Percentiles rank a stretch among this genome's conserved stretches.
These are phyloP conservation scores for Pyronema omphalodes DNA, from an alignment of 495 filamentous ascomycete species.

Conservation along the genomic window DNA sequence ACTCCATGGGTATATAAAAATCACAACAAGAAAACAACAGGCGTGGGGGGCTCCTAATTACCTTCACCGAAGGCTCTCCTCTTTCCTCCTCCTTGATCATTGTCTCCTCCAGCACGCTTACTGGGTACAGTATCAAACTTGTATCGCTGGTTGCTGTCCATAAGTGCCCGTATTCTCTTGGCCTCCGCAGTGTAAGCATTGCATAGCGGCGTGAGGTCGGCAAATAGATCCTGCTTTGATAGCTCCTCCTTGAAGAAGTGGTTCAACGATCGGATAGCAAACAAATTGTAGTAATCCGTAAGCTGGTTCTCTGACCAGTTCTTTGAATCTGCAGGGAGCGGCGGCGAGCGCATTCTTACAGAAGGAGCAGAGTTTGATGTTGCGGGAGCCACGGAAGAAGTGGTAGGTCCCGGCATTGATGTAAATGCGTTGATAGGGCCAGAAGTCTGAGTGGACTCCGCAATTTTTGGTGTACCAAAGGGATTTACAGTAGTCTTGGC, in stretches of 20 bases:
- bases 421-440: background rate
- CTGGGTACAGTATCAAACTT: constrained; percentile 8
- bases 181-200: background rate
- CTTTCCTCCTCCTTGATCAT: constrained; percentile 17
- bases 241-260: constrained; percentile 14
- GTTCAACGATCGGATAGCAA: constrained; percentile 19
- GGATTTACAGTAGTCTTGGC: background rate
- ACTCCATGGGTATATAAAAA: background rate
- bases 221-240: constrained; percentile 14
- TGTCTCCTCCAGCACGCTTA: constrained; percentile 13
- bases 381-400: background rate
- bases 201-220: constrained; percentile 14
- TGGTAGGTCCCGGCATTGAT: background rate
- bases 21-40: constrained; percentile 7
- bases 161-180: background rate
- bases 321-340: constrained; percentile 16
- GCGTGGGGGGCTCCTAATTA: constrained; percentile 13
- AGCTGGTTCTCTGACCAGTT: constrained; percentile 17
- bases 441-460: background rate
- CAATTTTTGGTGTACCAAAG: background rate
- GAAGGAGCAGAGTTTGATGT: background rate
- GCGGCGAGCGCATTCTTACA: constrained; percentile 13
- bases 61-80: constrained; percentile 19
- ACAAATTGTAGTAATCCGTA: constrained; percentile 23
- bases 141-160: constrained; percentile 4